Percentiles rank a stretch among this genome's conserved stretches.
These are phyloP conservation scores for Conoideocrella luteorostrata DNA, from an alignment of 2,329 filamentous ascomycete genomes.

Conservation along the genomic window DNA sequence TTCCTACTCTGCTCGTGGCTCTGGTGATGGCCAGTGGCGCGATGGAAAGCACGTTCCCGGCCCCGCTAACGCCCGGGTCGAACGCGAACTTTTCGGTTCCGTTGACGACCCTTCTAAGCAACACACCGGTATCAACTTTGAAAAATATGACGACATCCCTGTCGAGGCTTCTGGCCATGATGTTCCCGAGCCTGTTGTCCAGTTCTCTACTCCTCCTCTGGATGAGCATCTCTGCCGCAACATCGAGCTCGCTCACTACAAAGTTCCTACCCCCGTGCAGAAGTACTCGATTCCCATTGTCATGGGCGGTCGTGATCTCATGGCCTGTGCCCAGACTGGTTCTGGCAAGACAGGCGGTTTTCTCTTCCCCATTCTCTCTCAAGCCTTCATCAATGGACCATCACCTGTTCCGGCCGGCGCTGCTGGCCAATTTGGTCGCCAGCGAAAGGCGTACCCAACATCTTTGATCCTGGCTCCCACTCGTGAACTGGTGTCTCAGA, in stretches of 20 bases:
- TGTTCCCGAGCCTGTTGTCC: conserved; percentile 83
- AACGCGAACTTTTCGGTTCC: conserved; percentile 92
- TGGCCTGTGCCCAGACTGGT: conserved; percentile 99
- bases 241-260: conserved; percentile 91
- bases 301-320: conserved; percentile 94
- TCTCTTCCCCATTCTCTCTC: conserved; percentile 97
- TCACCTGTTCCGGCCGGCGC: conserved; percentile 59
- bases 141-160: conserved; percentile 99
- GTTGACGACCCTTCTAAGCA: conserved; percentile 91
- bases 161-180: conserved; percentile 93
- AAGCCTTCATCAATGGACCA: conserved; percentile 87
- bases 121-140: conserved; percentile 98
- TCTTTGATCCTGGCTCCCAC: conserved; percentile 94
- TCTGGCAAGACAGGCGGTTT: conserved; percentile 99
- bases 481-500: conserved; percentile 97
- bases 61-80: conserved; percentile 77
- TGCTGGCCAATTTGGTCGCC: conserved; percentile 73
- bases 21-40: conserved; percentile 92
- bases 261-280: conserved; percentile 92
- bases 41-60: conserved; percentile 95
- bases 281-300: conserved; percentile 99
- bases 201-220: conserved; percentile 90
- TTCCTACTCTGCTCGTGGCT: conserved; percentile 61
- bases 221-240: conserved; percentile 90
- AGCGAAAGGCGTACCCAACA: conserved; percentile 96